Evolutionary conservation across 208 protist genomes (phyloP), one percentile per base, ranked within the genome.

Genomic region (Phytomonas serpens): DNA sequence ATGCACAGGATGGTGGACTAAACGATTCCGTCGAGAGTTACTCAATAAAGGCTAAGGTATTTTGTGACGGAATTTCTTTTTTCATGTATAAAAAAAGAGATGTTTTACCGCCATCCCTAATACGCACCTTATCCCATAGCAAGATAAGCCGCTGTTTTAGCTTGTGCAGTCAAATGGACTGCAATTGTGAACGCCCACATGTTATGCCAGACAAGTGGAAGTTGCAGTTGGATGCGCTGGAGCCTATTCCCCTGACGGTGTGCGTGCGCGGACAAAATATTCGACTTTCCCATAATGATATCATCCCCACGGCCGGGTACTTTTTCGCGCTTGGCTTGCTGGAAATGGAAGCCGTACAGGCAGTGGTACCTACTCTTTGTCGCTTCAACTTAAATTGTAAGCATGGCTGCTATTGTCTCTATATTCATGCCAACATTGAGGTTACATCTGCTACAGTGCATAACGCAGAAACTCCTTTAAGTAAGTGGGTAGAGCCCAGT

Each of bases 121-220:
- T 87, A 67, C 87, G 82, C 71, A 83, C 84, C 63, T 69, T 93
- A 9, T 81, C 82, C 7, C 71, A 74, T 37, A 89, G 82, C 68
- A 89, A 93, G 69, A 72, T 93, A 51, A 81, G 81, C 63, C 82
- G 72, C 61, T 93, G 87, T 72, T 95, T 92, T 76, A 69, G 78
- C 4, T 72, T 90, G 6, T 95, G 90, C 73, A 67, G 73, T 33
- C 66, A 71, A 38, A 68, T 38, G 23, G 47, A 74, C 11, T 95
- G 90, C 74, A 19, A 40, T 61, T 95, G 90, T 37, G 71, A 88
- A 30, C 69, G 78, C 23, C 84, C 84, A 23, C 90, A 95, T 74
- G 75, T 91, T 61, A 57, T 57, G 4, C 74, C 78, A 11, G 75
- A 75, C 30, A 76, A 72, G 51, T 92, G 84, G 83, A 79, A 77